Evolutionary conservation across 352 stramenopile species (phyloP).

Genomic region (Peronospora tabacina): DNA sequence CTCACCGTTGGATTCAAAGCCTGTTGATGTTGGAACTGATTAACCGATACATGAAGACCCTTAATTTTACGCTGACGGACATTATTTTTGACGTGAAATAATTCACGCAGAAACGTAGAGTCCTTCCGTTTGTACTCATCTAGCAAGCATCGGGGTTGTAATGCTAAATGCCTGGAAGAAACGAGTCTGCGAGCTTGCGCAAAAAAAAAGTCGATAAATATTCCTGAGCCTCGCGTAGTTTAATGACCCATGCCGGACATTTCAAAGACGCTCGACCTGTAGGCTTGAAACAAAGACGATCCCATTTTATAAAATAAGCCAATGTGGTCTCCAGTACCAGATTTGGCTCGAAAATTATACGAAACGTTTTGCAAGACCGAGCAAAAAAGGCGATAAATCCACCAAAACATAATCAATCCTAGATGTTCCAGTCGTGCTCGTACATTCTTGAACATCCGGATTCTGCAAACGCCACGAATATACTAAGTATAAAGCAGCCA

Average conservation of each 20-base stretch:
- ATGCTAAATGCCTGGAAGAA: not conserved
- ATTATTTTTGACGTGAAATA: not conserved
- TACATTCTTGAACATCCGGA: constrained; percentile 3
- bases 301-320: not conserved
- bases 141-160: not conserved
- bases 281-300: not conserved
- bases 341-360: not conserved
- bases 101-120: not conserved
- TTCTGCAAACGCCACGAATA: constrained; percentile 4
- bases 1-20: not conserved
- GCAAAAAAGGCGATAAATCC: not conserved
- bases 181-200: not conserved
- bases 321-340: not conserved
- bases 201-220: not conserved
- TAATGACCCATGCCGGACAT: not conserved
- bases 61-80: not conserved
- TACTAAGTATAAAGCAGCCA: not conserved
- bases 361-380: constrained; percentile 2
- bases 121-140: not conserved
- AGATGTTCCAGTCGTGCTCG: not conserved
- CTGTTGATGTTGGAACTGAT: not conserved
- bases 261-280: not conserved
- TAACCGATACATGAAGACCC: not conserved
- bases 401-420: constrained; percentile 3
- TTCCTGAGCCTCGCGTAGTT: not conserved